Evolutionary conservation across 306 rosid genomes (phyloP), one percentile per base, ranked within the genome.

Genomic region (Ochetophila trinervis): DNA sequence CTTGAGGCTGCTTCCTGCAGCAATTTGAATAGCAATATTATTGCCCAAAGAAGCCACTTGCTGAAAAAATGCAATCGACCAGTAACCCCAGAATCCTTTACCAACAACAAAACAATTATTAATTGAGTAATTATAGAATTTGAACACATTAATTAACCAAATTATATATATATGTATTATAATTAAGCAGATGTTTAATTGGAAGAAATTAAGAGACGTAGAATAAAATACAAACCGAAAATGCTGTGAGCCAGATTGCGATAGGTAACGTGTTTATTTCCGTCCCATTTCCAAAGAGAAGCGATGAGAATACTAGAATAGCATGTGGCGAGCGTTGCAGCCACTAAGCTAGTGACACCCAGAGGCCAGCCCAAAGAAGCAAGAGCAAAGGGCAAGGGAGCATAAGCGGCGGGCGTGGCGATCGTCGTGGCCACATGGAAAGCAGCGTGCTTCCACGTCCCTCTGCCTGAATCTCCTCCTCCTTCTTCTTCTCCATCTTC

Each of bases 271-370:
- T 86, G 88, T 70, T 88, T 88, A 65, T 82, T 77, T 65, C 87
- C 96, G 65, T 88, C 82, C 96, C 96, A 88, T 67, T 74, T 74
- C 96, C 91, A 88, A 74, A 88, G 70, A 68, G 96, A 88, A 52
- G 90, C 91, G 10, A 88, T 69, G 73, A 86, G 74, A 57, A 88
- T 6, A 68, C 96, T 88, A 15, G 91, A 86, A 78, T 88, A 88
- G 88, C 90, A 88, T 3, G 96, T 86, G 22, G 92, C 89, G 37
- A 88, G 52, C 65, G 92, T 88, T 50, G 82, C 96, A 71, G 74
- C 68, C 67, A 86, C 91, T 66, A 88, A 71, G 72, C 84, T 74
- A 62, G 76, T 79, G 55, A 85, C 95, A 64, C 96, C 96, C 8
- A 86, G 82, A 63, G 88, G 79, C 92, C 96, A 88, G 57, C 88